phyloP scores from a whole-genome alignment of 2,329 filamentous ascomycete genomes.

The Fusarium sterilihyphosum region DNA sequence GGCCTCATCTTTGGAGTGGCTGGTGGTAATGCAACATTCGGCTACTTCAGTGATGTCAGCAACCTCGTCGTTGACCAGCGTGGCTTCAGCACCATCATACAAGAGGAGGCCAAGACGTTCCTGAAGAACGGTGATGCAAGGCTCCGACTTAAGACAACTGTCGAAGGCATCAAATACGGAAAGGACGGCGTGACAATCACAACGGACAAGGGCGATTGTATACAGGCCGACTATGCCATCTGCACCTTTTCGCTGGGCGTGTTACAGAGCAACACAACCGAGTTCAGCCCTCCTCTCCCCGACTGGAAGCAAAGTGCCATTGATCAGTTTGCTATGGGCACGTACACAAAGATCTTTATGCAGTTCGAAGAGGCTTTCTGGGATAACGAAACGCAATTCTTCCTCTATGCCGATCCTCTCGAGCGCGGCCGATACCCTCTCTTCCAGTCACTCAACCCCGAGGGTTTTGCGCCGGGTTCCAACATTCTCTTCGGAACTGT shows the following conservation, averaged over 20 bases:
- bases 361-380: constrained; percentile 76
- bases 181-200: constrained; percentile 62
- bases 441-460: constrained; percentile 69
- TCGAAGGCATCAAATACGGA: constrained; percentile 65
- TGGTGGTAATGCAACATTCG: constrained; percentile 69
- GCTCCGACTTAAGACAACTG: constrained; percentile 66
- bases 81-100: constrained; percentile 68
- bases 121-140: constrained; percentile 64
- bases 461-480: constrained; percentile 68
- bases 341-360: constrained; percentile 78
- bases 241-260: constrained; percentile 76
- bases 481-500: constrained; percentile 72
- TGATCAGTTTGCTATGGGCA: constrained; percentile 73
- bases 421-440: constrained; percentile 61
- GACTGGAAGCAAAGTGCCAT: constrained; percentile 73
- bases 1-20: constrained; percentile 65
- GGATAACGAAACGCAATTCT: constrained; percentile 56
- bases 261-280: constrained; percentile 68
- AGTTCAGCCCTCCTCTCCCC: constrained; percentile 68
- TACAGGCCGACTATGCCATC: constrained; percentile 70
- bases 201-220: constrained; percentile 62
- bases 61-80: constrained; percentile 70
- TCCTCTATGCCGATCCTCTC: constrained; percentile 56
- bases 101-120: constrained; percentile 66
- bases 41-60: constrained; percentile 69